Evolutionary conservation across 768 basidiomycete species (phyloP).

Genomic region (Mycena rebaudengoi): DNA sequence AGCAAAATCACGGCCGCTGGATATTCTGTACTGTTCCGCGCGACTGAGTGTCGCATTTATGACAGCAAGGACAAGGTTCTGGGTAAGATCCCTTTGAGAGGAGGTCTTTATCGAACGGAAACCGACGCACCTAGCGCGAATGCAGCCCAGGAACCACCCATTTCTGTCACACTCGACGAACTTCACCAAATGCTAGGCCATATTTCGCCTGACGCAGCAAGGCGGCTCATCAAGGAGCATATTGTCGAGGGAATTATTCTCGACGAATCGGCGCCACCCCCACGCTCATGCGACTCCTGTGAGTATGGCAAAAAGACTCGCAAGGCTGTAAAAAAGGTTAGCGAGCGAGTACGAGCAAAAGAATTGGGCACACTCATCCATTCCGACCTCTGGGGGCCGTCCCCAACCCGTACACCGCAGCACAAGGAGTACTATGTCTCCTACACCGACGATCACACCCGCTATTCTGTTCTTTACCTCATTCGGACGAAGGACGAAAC

Average conservation of each 20-base stretch:
- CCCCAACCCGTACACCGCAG: constrained; percentile 22
- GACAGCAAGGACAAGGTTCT: not conserved
- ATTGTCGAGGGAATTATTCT: not conserved
- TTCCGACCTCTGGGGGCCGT: constrained; percentile 47
- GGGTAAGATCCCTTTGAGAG: not conserved
- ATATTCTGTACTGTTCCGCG: not conserved
- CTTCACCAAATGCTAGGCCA: not conserved
- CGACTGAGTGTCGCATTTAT: not conserved
- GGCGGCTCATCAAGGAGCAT: not conserved
- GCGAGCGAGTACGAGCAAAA: too few species aligned
- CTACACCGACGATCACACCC: constrained; percentile 38
- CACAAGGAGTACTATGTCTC: constrained; percentile 36
- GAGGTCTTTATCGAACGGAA: not conserved
- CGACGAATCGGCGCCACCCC: too few species aligned
- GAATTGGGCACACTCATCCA: constrained; percentile 27
- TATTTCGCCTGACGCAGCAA: not conserved
- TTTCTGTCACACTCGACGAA: not conserved
- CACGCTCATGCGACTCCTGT: not conserved
- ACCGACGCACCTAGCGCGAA: too few species aligned
- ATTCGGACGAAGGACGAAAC: constrained; percentile 32
- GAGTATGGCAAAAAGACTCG: not conserved
- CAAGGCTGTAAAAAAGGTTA: not conserved
- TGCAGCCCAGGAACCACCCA: not conserved
- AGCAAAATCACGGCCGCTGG: not conserved
- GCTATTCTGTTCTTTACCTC: constrained; percentile 24